Conservation (phyloP, 75 land plant genomes). For the Picea glauca region DNA sequence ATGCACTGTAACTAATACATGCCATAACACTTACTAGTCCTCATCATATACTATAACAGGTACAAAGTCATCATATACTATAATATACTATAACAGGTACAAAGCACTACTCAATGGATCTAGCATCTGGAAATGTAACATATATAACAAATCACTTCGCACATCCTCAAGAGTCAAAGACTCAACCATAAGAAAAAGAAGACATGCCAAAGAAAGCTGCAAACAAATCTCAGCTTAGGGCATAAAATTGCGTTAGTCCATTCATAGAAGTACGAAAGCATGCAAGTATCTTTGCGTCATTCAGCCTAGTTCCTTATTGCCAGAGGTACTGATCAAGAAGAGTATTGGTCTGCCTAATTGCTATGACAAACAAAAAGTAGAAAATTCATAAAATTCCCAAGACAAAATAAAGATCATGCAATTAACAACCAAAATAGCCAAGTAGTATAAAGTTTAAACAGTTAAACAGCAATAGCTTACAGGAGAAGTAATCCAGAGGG, state of each 20-base stretch:
- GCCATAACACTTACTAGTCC: no score
- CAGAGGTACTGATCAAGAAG: neutral
- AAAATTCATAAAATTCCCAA: neutral
- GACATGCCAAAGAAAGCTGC: no score
- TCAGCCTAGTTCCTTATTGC: neutral
- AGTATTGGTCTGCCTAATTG: neutral
- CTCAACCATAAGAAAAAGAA: no score
- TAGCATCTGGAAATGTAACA: no score
- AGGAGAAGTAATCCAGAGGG: conserved; percentile 69
- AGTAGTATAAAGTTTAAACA: neutral
- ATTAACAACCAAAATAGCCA: neutral
- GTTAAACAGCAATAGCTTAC: conserved; percentile 10
- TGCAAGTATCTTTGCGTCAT: neutral
- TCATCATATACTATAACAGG: no score
- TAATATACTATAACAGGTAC: no score
- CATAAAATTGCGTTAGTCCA: neutral
- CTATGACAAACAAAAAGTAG: neutral
- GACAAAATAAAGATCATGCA: neutral
- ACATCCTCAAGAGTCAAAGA: no score
- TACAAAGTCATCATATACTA: no score
- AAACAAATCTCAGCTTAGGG: no score
- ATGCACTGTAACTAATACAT: no score
- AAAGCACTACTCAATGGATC: no score
- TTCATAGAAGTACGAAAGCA: neutral
- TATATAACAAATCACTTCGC: no score